Conservation (phyloP, 352 stramenopile genomes). For the Phytophthora pistaciae region DNA sequence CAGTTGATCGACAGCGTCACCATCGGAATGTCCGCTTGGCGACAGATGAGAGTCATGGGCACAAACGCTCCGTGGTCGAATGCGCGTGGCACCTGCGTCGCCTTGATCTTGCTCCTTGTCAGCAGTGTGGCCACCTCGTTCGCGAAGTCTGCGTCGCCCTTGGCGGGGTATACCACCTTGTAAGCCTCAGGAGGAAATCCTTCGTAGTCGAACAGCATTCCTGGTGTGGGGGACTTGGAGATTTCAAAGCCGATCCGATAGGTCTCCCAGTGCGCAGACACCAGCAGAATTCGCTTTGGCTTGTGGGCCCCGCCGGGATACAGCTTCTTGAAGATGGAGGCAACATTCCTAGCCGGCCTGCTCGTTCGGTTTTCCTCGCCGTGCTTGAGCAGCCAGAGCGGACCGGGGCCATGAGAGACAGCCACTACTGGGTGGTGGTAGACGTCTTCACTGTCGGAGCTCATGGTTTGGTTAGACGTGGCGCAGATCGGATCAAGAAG, state of each 20-base stretch:
- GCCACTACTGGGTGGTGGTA: constrained; percentile 54
- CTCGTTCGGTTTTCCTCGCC: constrained; percentile 48
- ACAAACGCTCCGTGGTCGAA: constrained; percentile 94
- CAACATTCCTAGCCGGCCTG: constrained; percentile 46
- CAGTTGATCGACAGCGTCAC: constrained; percentile 7
- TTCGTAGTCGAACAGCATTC: constrained; percentile 92
- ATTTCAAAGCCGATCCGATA: constrained; percentile 62
- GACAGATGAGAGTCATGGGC: constrained; percentile 45
- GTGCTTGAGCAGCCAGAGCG: constrained; percentile 69
- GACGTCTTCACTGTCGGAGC: constrained; percentile 12
- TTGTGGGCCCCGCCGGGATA: constrained; percentile 44
- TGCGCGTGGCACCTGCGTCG: constrained; percentile 58
- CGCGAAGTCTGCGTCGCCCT: constrained; percentile 72
- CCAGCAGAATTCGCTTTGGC: constrained; percentile 78
- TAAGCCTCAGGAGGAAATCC: constrained; percentile 88
- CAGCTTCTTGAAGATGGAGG: constrained; percentile 57
- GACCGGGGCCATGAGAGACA: constrained; percentile 69
- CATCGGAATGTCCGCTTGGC: neutral
- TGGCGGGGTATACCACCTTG: constrained; percentile 78
- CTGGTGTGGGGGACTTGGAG: constrained; percentile 54
- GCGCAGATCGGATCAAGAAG: neutral
- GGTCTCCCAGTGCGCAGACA: constrained; percentile 89
- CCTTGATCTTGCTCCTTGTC: constrained; percentile 57
- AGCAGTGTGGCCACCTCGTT: constrained; percentile 71
- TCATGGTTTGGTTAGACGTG: constrained; percentile 7